Base-by-base conservation (phyloP, 2,329 filamentous ascomycete species). In the Trichoderma afroharzianum region DNA sequence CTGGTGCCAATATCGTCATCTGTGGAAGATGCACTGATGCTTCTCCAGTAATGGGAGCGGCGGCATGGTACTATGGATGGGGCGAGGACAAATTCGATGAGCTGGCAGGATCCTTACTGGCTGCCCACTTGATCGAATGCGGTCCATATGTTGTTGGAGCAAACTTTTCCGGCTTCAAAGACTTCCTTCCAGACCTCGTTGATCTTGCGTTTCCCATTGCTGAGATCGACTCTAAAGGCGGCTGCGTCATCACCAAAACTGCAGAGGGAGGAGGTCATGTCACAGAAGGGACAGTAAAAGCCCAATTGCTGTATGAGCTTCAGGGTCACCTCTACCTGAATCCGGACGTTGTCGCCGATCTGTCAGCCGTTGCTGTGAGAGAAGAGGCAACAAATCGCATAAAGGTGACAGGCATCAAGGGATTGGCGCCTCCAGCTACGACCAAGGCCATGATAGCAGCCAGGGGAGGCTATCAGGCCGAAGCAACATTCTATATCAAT, bases 21-120 rank as follows among this genome's bases (percentile, higher is more conserved):
- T 86, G 84, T 68, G 85, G 85, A 0, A 80, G 85, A 4, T 84
- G 84, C 1, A 81, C 84, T 0, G 85, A 86, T 73, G 85, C 86
- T 0, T 84, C 82, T 3, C 86, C 85, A 0, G 86, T 88, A 0
- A 88, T 89, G 71, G 88, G 85, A 0, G 86, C 86, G 0, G 87
- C 87, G 0, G 84, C 84, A 75, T 89, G 82, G 79, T 90, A 87
- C 84, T 83, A 89, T 68, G 79, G 81, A 1, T 90, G 87, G 88
- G 72, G 73, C 0, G 81, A 84, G 18, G 81, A 79, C 0, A 81
- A 85, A 28, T 87, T 83, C 24, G 83, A 89, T 71, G 74, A 80
- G 21, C 79, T 90, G 5, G 87, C 87, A 0, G 84, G 84, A 0
- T 80, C 85, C 0, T 76, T 88, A 0, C 76, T 88, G 4, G 85